These are phyloP conservation scores for Pseudocercospora fijiensis DNA, from an alignment of 2,329 filamentous ascomycete genomes.

Conservation along the genomic window DNA sequence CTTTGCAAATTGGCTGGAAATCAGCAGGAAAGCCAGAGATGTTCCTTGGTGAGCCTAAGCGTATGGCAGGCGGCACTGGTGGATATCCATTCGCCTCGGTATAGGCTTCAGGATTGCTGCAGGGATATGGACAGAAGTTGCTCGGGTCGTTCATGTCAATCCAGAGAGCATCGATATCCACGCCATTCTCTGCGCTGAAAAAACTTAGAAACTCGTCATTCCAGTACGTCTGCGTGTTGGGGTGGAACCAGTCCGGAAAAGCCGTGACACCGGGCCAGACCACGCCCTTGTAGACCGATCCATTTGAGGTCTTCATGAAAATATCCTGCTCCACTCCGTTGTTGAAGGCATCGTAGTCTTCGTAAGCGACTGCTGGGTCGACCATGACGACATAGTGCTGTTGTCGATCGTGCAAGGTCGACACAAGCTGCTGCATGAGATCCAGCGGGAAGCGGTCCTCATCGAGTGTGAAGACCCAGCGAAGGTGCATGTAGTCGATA, in stretches of 20 bases:
- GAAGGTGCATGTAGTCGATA: slow-evolving; percentile 43
- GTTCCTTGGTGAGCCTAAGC: slow-evolving; percentile 58
- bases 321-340: slow-evolving; percentile 59
- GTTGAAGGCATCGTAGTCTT: slow-evolving; percentile 58
- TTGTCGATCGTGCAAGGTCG: slow-evolving; percentile 52
- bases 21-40: slow-evolving; percentile 67
- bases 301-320: slow-evolving; percentile 57
- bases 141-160: slow-evolving; percentile 67
- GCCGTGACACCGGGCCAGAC: slow-evolving; percentile 67
- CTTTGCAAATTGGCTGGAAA: slow-evolving; percentile 59
- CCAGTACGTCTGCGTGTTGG: slow-evolving; percentile 67
- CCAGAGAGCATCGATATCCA: slow-evolving; percentile 72
- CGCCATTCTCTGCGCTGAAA: slow-evolving; percentile 62
- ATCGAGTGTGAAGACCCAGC: slow-evolving; percentile 64
- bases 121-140: slow-evolving; percentile 53
- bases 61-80: slow-evolving; percentile 62
- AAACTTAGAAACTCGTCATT: slow-evolving; percentile 64
- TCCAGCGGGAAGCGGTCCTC: slow-evolving; percentile 61
- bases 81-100: slow-evolving; percentile 51
- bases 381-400: slow-evolving; percentile 63
- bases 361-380: slow-evolving; percentile 60
- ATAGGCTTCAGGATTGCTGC: slow-evolving; percentile 40
- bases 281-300: slow-evolving; percentile 58
- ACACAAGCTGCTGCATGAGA: slow-evolving; percentile 62
- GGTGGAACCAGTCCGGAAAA: slow-evolving; percentile 68